Percentiles rank a stretch among this genome's conserved stretches.
phyloP scores from a whole-genome alignment of 2,329 filamentous ascomycete species.

The Penicillium sp. region DNA sequence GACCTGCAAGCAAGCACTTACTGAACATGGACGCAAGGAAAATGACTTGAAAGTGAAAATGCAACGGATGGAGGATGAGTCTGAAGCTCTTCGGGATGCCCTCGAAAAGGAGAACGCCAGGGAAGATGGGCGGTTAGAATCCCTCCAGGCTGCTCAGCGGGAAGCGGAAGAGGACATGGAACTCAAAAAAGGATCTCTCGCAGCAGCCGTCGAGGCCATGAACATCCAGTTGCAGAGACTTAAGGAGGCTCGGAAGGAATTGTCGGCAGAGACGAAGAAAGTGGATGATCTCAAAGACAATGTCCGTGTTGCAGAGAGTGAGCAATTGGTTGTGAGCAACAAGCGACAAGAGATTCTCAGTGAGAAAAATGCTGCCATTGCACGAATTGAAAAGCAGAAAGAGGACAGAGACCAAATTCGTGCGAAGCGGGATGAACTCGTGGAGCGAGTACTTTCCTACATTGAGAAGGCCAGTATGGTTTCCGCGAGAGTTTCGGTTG shows the following conservation, averaged over 20 bases:
- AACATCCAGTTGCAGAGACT: slow-evolving; percentile 43
- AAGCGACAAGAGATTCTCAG: slow-evolving; percentile 56
- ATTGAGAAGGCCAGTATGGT: slow-evolving; percentile 56
- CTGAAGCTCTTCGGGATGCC: slow-evolving; percentile 67
- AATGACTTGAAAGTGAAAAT: slow-evolving; percentile 55
- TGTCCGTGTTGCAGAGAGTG: slow-evolving; percentile 58
- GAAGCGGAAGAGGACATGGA: slow-evolving; percentile 54
- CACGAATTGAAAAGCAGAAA: slow-evolving; percentile 52
- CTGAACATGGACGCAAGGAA: slow-evolving; percentile 49
- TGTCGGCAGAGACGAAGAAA: slow-evolving; percentile 33
- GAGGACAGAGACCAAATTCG: slow-evolving; percentile 49
- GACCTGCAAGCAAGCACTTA: slow-evolving; percentile 51
- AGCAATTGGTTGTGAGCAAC: slow-evolving; percentile 51
- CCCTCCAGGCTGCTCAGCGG: slow-evolving; percentile 58
- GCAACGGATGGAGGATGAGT: slow-evolving; percentile 62
- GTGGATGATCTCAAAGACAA: slow-evolving; percentile 41
- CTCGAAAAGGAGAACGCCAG: slow-evolving; percentile 59
- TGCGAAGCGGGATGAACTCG: slow-evolving; percentile 50
- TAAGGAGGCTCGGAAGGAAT: slow-evolving; percentile 36
- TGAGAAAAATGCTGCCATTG: slow-evolving; percentile 63
- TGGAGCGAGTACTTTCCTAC: slow-evolving; percentile 54
- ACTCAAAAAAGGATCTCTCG: slow-evolving; percentile 45
- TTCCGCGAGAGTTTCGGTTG: slow-evolving; percentile 61
- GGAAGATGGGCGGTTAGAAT: slow-evolving; percentile 66
- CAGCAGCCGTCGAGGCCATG: slow-evolving; percentile 50